These are phyloP conservation scores for Exophiala lecanii-corni DNA, from an alignment of 2,329 filamentous ascomycete species.

Conservation along the genomic window DNA sequence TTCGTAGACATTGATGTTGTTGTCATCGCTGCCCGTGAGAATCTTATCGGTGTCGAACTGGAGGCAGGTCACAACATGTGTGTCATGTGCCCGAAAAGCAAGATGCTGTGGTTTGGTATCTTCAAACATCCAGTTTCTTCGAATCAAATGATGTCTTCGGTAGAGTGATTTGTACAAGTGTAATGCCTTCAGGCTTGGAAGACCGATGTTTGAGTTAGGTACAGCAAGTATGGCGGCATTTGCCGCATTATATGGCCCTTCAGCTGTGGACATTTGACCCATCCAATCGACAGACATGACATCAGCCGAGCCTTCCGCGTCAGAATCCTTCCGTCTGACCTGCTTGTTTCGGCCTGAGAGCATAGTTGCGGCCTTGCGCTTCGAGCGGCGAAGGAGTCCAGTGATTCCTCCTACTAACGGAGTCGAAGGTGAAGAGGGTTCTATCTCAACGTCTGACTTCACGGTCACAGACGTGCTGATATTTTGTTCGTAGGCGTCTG, in stretches of 20 bases:
- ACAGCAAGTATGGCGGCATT: slow-evolving; percentile 78
- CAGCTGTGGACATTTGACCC: slow-evolving; percentile 51
- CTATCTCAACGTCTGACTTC: slow-evolving; percentile 37
- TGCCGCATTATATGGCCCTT: slow-evolving; percentile 82
- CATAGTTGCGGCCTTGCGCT: slow-evolving; percentile 46
- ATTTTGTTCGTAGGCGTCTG: slow-evolving; percentile 74
- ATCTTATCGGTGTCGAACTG: slow-evolving; percentile 99
- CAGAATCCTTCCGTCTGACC: slow-evolving; percentile 51
- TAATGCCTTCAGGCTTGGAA: slow-evolving; percentile 72
- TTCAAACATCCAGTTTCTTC: slow-evolving; percentile 81
- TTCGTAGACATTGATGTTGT: slow-evolving; percentile 95
- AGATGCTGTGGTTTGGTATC: slow-evolving; percentile 84
- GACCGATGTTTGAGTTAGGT: slow-evolving; percentile 72
- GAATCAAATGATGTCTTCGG: slow-evolving; percentile 84
- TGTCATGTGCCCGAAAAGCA: slow-evolving; percentile 91
- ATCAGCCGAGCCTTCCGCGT: slow-evolving; percentile 38
- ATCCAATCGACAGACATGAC: slow-evolving; percentile 43
- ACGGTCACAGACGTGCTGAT: slow-evolving; percentile 53
- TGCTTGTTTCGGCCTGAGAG: slow-evolving; percentile 48
- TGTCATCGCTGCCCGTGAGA: slow-evolving; percentile 94
- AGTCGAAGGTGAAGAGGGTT: slow-evolving; percentile 17
- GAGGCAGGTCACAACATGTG: slow-evolving; percentile 94
- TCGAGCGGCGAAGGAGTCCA: slow-evolving; percentile 33
- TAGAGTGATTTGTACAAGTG: slow-evolving; percentile 97
- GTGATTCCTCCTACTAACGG: slow-evolving; percentile 15